Evolutionary conservation across 257 asterid species (phyloP), one percentile per base, ranked within the genome.

Genomic region (Ajuga chamaepitys): DNA sequence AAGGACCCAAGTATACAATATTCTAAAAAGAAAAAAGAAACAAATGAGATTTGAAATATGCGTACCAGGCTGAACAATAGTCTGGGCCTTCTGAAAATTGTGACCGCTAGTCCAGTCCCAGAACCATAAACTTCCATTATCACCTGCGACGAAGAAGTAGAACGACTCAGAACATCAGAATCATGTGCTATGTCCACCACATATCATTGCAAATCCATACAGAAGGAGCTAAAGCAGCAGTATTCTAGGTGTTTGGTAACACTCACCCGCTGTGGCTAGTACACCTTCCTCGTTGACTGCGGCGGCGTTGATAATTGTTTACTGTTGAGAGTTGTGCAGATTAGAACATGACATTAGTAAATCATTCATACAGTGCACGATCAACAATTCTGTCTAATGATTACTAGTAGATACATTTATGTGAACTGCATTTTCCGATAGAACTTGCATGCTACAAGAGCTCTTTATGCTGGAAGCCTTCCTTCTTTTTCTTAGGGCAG

Each of bases 71-170:
- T 94, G 98, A 73, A 88, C 95, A 55, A 94, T 85, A 8, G 99
- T 94, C 64, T 94, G 96, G 66, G 91, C 67, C 81, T 90, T 96
- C 83, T 94, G 99, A 78, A 88, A 94, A 83, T 90, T 94, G 76
- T 94, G 96, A 34, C 99, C 99, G 11, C 99, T 94, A 64, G 25
- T 88, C 99, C 99, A 94, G 72, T 94, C 97, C 99, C 99, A 94
- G 82, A 90, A 94, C 99, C 99, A 94, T 75, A 94, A 64, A 53
- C 99, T 94, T 74, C 99, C 99, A 47, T 94, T 94, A 57, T 94
- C 97, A 71, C 99, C 99, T 94, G 64, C 35, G 20, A 45, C n/a
- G n/a, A 35, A 62, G 70, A 66, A 69, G 9, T 7, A 40, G 48
- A 67, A 12, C 9, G 7, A 42, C 12, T 34, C 9, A 61, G 45